Base-by-base conservation (phyloP, 495 filamentous ascomycete species). In the Aspergillus indologenus region DNA sequence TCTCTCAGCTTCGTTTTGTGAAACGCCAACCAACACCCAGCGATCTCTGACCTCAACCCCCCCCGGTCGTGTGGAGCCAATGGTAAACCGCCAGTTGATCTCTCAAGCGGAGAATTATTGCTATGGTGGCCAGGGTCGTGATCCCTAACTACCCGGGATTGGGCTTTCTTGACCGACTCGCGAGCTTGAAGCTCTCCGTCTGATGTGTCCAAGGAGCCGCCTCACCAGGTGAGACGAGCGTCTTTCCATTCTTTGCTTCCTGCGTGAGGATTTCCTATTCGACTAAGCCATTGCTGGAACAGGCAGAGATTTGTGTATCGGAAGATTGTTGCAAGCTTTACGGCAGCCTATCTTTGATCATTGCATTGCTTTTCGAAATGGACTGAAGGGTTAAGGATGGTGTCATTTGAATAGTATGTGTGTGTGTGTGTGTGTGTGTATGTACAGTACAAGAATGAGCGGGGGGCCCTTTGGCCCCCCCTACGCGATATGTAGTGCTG, bases 81-180 rank as follows among this genome's bases (percentile, higher is more conserved):
- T 56, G 18, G 17, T 29, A 24, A 31, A 21, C 24, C 43, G 18
- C 9, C 34, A 29, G 23, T 34, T 22, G 22, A 29, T 47, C 44
- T 29, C 57, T 54, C 50, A 45, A 9, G 26, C 57, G 57, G 57
- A 59, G 57, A 59, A 59, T 57, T 57, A 34, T 19, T 34, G 29
- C 18, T 8, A 20, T 19, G 24, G 24, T 46, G 44, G 24, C 24
- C 44, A 56, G 45, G 44, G 45, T 34, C 46, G 29, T 47, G 53
- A 24, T n/a, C n/a, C n/a, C n/a, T 45, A 15, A 29, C 22, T 57
- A 50, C 45, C 54, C 46, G 54, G 42, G 56, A 40, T 47, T 53
- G 57, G 26, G 18, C 23, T 44, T 40, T 14, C 52, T 44, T 54
- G 52, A 54, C 52, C 52, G 52, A 54, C 52, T 54, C 52, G 34